A percentile compares a stretch with the other conserved stretches of the same genome.
Conservation (phyloP, 306 rosid genomes). For the Aeschynomene evenia region DNA sequence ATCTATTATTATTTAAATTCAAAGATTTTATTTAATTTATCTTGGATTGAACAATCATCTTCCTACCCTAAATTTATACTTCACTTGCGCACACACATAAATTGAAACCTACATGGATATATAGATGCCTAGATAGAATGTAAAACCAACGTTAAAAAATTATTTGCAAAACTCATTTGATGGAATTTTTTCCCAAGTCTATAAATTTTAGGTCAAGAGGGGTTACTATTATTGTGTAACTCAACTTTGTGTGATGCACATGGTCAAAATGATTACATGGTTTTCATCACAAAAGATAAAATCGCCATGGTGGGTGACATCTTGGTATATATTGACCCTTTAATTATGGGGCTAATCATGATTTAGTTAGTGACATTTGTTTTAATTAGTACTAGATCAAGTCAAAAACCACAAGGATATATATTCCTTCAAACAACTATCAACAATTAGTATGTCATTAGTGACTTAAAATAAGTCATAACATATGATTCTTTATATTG, state of each 20-base stretch:
- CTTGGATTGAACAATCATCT: too few relatives aligned
- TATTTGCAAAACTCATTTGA: background rate
- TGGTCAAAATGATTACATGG: background rate
- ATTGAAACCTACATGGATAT: too few relatives aligned
- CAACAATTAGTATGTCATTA: background rate
- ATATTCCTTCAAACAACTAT: background rate
- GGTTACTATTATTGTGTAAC: background rate
- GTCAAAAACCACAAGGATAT: background rate
- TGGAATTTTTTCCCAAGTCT: background rate
- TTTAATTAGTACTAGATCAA: background rate
- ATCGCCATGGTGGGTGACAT: background rate
- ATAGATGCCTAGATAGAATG: background rate
- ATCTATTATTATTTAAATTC: too few relatives aligned
- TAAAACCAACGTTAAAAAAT: background rate
- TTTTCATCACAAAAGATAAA: background rate
- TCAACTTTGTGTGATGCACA: background rate
- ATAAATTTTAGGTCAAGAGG: background rate
- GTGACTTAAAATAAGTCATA: conserved; percentile 13
- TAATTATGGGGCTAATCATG: background rate
- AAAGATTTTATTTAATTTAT: too few relatives aligned
- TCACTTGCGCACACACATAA: too few relatives aligned
- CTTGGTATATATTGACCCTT: background rate
- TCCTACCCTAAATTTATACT: too few relatives aligned
- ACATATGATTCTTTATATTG: conserved; percentile 19
- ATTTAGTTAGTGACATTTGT: background rate